A percentile compares a stretch with the other conserved stretches of the same genome.
Conservation (phyloP, 768 basidiomycete species). For the Atractiella rhizophila region DNA sequence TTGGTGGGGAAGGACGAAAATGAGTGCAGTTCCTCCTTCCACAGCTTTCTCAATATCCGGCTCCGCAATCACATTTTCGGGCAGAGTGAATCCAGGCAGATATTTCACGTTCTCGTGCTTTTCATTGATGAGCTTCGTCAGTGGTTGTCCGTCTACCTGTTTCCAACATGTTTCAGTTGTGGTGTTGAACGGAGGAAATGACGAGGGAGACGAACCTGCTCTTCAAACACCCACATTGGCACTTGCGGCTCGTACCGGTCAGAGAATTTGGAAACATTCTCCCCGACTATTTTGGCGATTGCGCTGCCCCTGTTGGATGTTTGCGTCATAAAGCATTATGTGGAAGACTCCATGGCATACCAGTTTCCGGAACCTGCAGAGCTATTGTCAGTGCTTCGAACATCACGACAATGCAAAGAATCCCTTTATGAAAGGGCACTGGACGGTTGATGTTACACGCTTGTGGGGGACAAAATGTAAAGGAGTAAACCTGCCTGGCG, state of each 20-base stretch:
- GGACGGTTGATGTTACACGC: no score
- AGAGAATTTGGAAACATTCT: constrained; percentile 21
- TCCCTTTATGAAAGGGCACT: no score
- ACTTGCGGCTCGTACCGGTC: constrained; percentile 24
- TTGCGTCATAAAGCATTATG: no score
- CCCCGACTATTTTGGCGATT: constrained; percentile 14
- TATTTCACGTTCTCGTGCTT: constrained; percentile 26
- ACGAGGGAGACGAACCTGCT: constrained; percentile 18
- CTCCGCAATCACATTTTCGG: constrained; percentile 24
- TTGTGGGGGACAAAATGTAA: no score
- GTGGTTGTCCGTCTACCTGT: constrained; percentile 14
- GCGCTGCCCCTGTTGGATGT: no score
- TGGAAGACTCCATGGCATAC: no score
- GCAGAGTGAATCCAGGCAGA: constrained; percentile 20
- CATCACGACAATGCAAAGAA: no score
- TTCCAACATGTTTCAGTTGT: constrained; percentile 14
- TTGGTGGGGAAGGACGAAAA: constrained; percentile 29
- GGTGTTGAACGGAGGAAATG: constrained; percentile 13
- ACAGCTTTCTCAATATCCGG: constrained; percentile 24
- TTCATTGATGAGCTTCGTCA: constrained; percentile 27
- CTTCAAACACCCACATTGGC: constrained; percentile 27
- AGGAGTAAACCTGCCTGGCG: no score
- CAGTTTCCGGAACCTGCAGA: no score
- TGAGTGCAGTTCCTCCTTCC: constrained; percentile 25
- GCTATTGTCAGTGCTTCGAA: no score